phyloP scores from a whole-genome alignment of 768 basidiomycete species.

The Suillus variegatus region DNA sequence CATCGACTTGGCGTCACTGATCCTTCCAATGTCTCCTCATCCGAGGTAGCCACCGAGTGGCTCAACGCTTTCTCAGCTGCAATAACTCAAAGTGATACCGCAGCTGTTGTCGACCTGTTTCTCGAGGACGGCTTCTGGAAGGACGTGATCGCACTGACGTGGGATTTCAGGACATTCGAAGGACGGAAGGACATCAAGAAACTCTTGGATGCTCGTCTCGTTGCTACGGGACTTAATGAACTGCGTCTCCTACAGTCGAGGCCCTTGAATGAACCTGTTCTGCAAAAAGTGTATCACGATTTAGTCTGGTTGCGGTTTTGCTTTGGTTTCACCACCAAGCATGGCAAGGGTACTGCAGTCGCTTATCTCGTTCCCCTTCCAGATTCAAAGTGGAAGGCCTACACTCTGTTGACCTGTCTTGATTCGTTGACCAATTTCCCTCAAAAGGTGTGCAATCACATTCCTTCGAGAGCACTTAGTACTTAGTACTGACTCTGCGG shows the following conservation, averaged over 20 bases:
- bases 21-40: slow-evolving; percentile 19
- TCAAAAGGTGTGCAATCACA: slow-evolving; percentile 36
- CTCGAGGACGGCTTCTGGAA: slow-evolving; percentile 46
- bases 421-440: slow-evolving; percentile 58
- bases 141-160: slow-evolving; percentile 54
- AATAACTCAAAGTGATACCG: slow-evolving; percentile 18
- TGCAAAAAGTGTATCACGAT: slow-evolving; percentile 51
- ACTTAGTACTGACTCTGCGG: slow-evolving; percentile 6
- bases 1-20: slow-evolving; percentile 24
- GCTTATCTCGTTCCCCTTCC: slow-evolving; percentile 52
- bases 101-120: slow-evolving; percentile 26
- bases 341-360: slow-evolving; percentile 54
- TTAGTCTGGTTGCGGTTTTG: slow-evolving; percentile 56
- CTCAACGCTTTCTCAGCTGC: slow-evolving; percentile 26
- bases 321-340: slow-evolving; percentile 54
- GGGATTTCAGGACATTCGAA: slow-evolving; percentile 54
- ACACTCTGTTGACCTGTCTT: slow-evolving; percentile 59
- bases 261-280: slow-evolving; percentile 25
- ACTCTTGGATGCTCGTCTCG: slow-evolving; percentile 43
- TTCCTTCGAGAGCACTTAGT: not conserved
- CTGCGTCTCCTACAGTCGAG: slow-evolving; percentile 20
- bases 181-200: slow-evolving; percentile 38
- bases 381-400: slow-evolving; percentile 55
- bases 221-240: slow-evolving; percentile 19
- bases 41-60: slow-evolving; percentile 27